phyloP scores from a whole-genome alignment of 768 basidiomycete genomes.

The Boletus edulis region DNA sequence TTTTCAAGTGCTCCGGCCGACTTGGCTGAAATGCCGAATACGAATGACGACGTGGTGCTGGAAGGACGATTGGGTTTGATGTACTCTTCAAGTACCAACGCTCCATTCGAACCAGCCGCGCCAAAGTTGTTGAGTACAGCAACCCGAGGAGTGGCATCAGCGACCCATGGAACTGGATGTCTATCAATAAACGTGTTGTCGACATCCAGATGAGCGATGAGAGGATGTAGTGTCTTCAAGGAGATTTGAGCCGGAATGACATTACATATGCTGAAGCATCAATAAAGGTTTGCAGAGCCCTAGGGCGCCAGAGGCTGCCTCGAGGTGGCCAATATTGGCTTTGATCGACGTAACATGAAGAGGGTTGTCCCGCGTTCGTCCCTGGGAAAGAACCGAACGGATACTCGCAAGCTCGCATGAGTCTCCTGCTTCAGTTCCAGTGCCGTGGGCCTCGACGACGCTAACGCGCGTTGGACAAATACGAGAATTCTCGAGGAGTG shows the following conservation, averaged over 20 bases:
- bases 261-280: slow-evolving; percentile 58
- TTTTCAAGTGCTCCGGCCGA: slow-evolving; percentile 43
- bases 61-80: slow-evolving; percentile 5
- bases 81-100: slow-evolving; percentile 59
- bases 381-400: slow-evolving; percentile 47
- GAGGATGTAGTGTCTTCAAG: slow-evolving; percentile 53
- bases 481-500: slow-evolving; percentile 44
- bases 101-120: slow-evolving; percentile 68
- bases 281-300: slow-evolving; percentile 71
- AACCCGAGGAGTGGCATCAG: slow-evolving; percentile 39
- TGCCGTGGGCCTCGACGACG: slow-evolving; percentile 74
- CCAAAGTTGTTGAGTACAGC: slow-evolving; percentile 76
- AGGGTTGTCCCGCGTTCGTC: slow-evolving; percentile 43
- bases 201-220: slow-evolving; percentile 43
- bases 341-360: slow-evolving; percentile 70
- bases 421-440: slow-evolving; percentile 72
- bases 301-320: slow-evolving; percentile 72
- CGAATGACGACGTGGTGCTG: slow-evolving; percentile 24
- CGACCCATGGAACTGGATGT: slow-evolving; percentile 39
- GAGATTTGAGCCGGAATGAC: slow-evolving; percentile 62
- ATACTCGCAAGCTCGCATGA: slow-evolving; percentile 63
- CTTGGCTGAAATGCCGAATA: slow-evolving; percentile 66
- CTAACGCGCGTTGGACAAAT: slow-evolving; percentile 48
- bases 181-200: slow-evolving; percentile 53
- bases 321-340: slow-evolving; percentile 72